Percentiles rank a stretch among this genome's conserved stretches.
phyloP scores from a whole-genome alignment of 148 eudicot species.

The Simmondsia chinensis region DNA sequence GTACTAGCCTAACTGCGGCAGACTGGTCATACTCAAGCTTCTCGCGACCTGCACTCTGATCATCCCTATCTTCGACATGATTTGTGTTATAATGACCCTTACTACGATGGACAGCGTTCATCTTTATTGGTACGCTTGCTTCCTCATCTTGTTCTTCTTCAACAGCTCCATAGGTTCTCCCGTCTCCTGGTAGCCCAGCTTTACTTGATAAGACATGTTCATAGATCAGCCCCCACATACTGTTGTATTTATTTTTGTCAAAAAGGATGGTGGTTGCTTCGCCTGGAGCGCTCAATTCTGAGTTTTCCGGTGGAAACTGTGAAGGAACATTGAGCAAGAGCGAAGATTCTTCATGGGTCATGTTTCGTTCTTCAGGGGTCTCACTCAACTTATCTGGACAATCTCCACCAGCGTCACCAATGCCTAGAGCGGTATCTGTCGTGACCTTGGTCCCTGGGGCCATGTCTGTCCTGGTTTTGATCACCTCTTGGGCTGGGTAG shows the following conservation, averaged over 20 bases:
- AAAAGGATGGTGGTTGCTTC: constrained; percentile 17
- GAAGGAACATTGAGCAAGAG: neutral
- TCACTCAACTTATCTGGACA: too few species aligned
- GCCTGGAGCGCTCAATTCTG: constrained; percentile 5
- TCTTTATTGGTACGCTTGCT: constrained; percentile 5
- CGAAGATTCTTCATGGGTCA: constrained; percentile 1
- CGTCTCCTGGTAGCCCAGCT: constrained; percentile 16
- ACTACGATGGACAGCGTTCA: constrained; percentile 6
- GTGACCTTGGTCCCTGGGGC: too few species aligned
- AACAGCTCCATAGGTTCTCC: constrained; percentile 6
- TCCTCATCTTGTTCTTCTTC: constrained; percentile 22
- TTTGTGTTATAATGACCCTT: constrained; percentile 1
- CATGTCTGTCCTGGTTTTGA: constrained; percentile 1
- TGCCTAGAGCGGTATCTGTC: too few species aligned
- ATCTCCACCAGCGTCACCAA: too few species aligned
- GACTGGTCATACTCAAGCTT: constrained; percentile 18
- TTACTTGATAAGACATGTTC: constrained; percentile 46
- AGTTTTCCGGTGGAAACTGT: constrained; percentile 8
- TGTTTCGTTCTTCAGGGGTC: constrained; percentile 7
- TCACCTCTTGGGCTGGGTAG: constrained; percentile 1
- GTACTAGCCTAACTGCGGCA: constrained; percentile 31
- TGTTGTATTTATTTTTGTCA: constrained; percentile 47
- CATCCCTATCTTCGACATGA: constrained; percentile 6
- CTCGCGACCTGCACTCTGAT: constrained; percentile 4
- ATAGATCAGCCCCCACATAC: constrained; percentile 81